Evolutionary conservation across 768 basidiomycete species (phyloP).

Genomic region (Paxillus ammoniavirescens): DNA sequence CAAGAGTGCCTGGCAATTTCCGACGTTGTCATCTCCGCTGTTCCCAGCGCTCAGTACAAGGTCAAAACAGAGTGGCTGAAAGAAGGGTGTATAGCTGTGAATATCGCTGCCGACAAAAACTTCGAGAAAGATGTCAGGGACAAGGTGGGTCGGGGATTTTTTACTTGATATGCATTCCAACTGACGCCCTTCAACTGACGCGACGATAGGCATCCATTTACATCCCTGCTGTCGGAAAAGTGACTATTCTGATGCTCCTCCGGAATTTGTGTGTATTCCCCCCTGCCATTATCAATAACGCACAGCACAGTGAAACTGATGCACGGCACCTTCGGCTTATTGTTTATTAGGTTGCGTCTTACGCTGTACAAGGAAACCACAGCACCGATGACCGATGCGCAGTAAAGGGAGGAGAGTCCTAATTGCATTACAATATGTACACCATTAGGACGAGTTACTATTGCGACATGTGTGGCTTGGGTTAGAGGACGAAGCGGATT

Average conservation of each 20-base stretch:
- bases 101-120: constrained; percentile 94
- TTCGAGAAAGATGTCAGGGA: constrained; percentile 92
- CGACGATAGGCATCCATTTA: constrained; percentile 75
- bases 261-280: constrained; percentile 75
- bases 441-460: constrained; percentile 31
- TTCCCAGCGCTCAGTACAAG: constrained; percentile 83
- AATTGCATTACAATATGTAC: constrained; percentile 33
- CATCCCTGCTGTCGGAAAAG: constrained; percentile 95
- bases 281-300: neutral
- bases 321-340: neutral
- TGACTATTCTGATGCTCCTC: constrained; percentile 96
- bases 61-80: constrained; percentile 87
- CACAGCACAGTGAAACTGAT: constrained; percentile 4
- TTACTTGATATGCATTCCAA: neutral
- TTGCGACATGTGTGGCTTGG: constrained; percentile 15
- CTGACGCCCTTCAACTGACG: neutral
- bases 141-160: constrained; percentile 54
- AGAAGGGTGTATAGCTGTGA: constrained; percentile 91
- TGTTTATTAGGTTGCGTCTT: constrained; percentile 26
- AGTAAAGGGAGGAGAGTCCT: constrained; percentile 14
- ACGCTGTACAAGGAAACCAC: constrained; percentile 23
- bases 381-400: neutral
- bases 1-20: constrained; percentile 80
- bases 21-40: constrained; percentile 94
- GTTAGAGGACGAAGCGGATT: constrained; percentile 13